Conservation (phyloP, 73 alveolate species). For the Paramecium caudatum region DNA sequence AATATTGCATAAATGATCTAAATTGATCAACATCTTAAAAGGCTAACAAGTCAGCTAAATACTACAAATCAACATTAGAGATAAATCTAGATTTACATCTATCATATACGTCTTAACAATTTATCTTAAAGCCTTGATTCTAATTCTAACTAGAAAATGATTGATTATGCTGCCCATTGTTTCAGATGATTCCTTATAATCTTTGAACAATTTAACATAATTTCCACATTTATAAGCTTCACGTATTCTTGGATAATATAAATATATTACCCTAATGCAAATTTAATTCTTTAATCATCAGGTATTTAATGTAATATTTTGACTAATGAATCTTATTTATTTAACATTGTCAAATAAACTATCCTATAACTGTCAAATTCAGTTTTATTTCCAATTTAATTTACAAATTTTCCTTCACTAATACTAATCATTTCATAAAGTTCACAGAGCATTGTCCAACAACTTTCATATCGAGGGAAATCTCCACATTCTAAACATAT, state of each 20-base stretch:
- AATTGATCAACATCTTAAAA: constrained; percentile 49
- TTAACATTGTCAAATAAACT: constrained; percentile 78
- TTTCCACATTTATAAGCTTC: constrained; percentile 77
- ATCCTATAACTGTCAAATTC: constrained; percentile 87
- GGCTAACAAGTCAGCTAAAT: constrained; percentile 40
- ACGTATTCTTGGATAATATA: neutral
- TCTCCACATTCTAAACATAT: constrained; percentile 89
- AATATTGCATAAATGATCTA: constrained; percentile 18
- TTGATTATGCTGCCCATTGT: constrained; percentile 82
- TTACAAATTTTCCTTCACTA: constrained; percentile 78
- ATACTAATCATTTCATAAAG: constrained; percentile 80
- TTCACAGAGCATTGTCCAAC: constrained; percentile 85
- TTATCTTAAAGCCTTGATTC: constrained; percentile 73
- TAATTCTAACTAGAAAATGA: constrained; percentile 81
- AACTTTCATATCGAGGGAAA: constrained; percentile 85
- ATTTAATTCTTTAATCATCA: constrained; percentile 69
- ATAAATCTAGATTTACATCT: neutral
- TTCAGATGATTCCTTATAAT: constrained; percentile 82
- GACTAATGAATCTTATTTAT: constrained; percentile 71
- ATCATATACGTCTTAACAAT: constrained; percentile 60
- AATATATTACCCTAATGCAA: constrained; percentile 29
- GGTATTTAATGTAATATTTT: constrained; percentile 5
- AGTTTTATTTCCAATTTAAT: constrained; percentile 48
- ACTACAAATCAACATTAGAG: constrained; percentile 10
- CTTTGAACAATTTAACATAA: constrained; percentile 81